Percentiles rank a stretch among this genome's conserved stretches.
phyloP scores from a whole-genome alignment of 108 stramenopile species.

The Cylindrotheca closterium region DNA sequence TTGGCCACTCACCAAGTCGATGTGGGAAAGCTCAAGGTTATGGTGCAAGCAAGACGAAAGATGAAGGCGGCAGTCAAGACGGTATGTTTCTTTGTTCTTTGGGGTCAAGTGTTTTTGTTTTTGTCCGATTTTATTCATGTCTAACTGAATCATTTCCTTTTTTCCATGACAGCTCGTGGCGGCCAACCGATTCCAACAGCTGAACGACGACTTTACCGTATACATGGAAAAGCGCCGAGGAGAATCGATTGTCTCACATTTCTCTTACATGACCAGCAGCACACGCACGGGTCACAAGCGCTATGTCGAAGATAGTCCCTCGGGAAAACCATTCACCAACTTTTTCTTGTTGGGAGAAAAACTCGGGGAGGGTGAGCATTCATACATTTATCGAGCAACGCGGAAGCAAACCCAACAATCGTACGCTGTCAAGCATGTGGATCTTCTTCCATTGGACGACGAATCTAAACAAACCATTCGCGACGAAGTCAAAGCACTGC shows the following conservation, averaged over 20 bases:
- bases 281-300: conserved; percentile 34
- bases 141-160: neutral
- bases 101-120: neutral
- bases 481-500: conserved; percentile 66
- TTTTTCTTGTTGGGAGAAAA: conserved; percentile 39
- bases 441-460: conserved; percentile 40
- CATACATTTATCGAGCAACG: conserved; percentile 53
- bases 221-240: conserved; percentile 37
- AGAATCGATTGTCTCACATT: conserved; percentile 35
- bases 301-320: conserved; percentile 35
- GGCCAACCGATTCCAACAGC: conserved; percentile 36
- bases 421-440: conserved; percentile 68
- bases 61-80: conserved; percentile 50
- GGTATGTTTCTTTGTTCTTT: conserved; percentile 8
- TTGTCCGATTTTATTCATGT: neutral
- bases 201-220: conserved; percentile 39
- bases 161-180: conserved; percentile 33
- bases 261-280: conserved; percentile 40
- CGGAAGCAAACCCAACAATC: conserved; percentile 39
- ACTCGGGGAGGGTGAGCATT: conserved; percentile 77
- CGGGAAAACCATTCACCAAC: conserved; percentile 37
- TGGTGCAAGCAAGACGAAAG: conserved; percentile 37
- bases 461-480: conserved; percentile 29
- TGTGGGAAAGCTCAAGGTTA: conserved; percentile 20
- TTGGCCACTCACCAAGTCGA: conserved; percentile 24